These are phyloP conservation scores for Lactifluus echinatus DNA, from an alignment of 768 basidiomycete species.

Conservation along the genomic window DNA sequence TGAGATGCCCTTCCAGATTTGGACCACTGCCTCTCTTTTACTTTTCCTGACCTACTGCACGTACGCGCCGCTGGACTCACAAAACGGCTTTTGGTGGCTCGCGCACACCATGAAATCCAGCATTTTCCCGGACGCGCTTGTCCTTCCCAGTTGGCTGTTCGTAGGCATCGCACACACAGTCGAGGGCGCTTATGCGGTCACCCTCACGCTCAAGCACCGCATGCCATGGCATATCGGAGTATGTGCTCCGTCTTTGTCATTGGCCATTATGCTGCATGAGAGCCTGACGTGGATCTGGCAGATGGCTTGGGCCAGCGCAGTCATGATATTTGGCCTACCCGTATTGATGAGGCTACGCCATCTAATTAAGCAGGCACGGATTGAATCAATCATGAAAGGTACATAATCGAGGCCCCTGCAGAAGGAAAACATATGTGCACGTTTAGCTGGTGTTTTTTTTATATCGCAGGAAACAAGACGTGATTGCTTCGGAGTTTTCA, in stretches of 20 bases:
- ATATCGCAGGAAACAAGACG: neutral
- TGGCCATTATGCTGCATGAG: neutral
- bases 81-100: slow-evolving; percentile 21
- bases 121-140: slow-evolving; percentile 25
- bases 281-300: slow-evolving; percentile 23
- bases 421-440: neutral
- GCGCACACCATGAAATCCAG: slow-evolving; percentile 28
- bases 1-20: slow-evolving; percentile 31
- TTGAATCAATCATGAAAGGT: slow-evolving; percentile 74
- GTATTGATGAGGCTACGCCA: slow-evolving; percentile 45
- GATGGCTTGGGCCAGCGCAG: slow-evolving; percentile 44
- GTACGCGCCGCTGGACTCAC: slow-evolving; percentile 22
- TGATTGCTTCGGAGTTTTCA: neutral
- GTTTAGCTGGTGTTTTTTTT: neutral
- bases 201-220: slow-evolving; percentile 43
- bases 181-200: slow-evolving; percentile 41
- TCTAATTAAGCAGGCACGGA: slow-evolving; percentile 57
- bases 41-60: slow-evolving; percentile 30
- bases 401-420: slow-evolving; percentile 28
- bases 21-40: slow-evolving; percentile 26
- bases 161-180: slow-evolving; percentile 33
- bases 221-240: slow-evolving; percentile 37
- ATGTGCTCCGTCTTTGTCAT: slow-evolving; percentile 21
- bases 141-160: slow-evolving; percentile 31
- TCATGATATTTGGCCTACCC: slow-evolving; percentile 47